A percentile compares a stretch with the other conserved stretches of the same genome.
Conservation (phyloP, 2,329 filamentous ascomycete genomes). For the Aspergillus niger region DNA sequence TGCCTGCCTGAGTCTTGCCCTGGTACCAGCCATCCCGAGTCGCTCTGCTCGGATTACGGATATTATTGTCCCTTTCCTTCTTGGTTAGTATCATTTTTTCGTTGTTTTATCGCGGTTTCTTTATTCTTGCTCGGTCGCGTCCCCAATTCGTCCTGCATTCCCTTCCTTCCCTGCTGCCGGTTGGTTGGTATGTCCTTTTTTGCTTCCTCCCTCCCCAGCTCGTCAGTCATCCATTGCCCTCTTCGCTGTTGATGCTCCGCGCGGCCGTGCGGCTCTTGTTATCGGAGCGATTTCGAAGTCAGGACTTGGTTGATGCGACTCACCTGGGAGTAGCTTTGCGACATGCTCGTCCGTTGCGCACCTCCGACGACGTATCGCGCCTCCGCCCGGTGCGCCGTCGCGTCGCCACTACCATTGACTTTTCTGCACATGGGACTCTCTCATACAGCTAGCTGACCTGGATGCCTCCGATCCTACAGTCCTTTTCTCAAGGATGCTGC, state of each 20-base stretch:
- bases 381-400: constrained; percentile 17
- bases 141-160: background rate
- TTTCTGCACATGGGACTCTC: constrained; percentile 1
- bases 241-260: constrained; percentile 1
- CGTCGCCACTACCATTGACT: constrained; percentile 15
- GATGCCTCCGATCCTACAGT: constrained; percentile 14
- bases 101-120: background rate
- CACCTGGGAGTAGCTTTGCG: constrained; percentile 13
- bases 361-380: constrained; percentile 14
- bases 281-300: background rate
- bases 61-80: constrained; percentile 13
- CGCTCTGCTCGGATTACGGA: constrained; percentile 14
- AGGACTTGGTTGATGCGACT: background rate
- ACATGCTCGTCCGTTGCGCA: constrained; percentile 13
- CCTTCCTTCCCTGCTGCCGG: constrained; percentile 13
- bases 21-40: constrained; percentile 16
- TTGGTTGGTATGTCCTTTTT: constrained; percentile 5
- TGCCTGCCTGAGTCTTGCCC: constrained; percentile 17
- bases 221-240: background rate
- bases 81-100: constrained; percentile 22
- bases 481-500: constrained; percentile 34
- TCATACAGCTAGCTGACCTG: constrained; percentile 18
- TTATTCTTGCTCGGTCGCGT: constrained; percentile 4
- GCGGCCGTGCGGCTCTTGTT: constrained; percentile 7
- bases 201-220: background rate